A percentile compares a stretch with the other conserved stretches of the same genome.
Evolutionary conservation across 1,284 basidiomycete species (phyloP).

Genomic region (Cutaneotrichosporon mucoides): DNA sequence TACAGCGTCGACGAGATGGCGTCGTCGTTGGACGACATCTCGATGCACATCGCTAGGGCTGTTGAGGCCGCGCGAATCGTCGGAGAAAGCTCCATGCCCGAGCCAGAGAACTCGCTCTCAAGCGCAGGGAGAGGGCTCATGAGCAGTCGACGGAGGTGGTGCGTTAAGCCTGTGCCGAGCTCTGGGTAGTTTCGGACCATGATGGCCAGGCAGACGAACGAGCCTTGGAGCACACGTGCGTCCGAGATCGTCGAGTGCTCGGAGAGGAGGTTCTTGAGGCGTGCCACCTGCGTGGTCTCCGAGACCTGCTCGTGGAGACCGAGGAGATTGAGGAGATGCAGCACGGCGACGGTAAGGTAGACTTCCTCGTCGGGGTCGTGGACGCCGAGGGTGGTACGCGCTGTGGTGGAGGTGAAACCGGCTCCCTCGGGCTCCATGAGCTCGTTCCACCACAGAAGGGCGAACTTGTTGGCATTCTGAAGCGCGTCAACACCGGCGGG

Average conservation of each 20-base stretch:
- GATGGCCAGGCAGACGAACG: slow-evolving; percentile 42
- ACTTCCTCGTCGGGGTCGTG: slow-evolving; percentile 38
- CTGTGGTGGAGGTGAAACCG: slow-evolving; percentile 2
- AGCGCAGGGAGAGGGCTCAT: slow-evolving; percentile 84
- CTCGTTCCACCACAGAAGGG: slow-evolving; percentile 41
- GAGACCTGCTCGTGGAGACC: slow-evolving; percentile 68
- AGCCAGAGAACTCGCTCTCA: slow-evolving; percentile 67
- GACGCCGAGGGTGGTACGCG: slow-evolving; percentile 26
- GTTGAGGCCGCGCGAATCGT: slow-evolving; percentile 78
- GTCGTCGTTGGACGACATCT: slow-evolving; percentile 82
- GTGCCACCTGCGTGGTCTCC: slow-evolving; percentile 65
- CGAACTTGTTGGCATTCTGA: slow-evolving; percentile 22
- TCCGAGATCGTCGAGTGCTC: slow-evolving; percentile 72
- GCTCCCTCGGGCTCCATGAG: slow-evolving; percentile 18
- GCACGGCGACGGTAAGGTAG: slow-evolving; percentile 37
- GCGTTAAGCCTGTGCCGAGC: slow-evolving; percentile 69
- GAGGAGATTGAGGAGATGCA: slow-evolving; percentile 79
- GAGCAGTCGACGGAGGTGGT: slow-evolving; percentile 79
- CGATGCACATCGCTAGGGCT: slow-evolving; percentile 83
- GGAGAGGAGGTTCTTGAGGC: slow-evolving; percentile 71
- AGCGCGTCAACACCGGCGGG: slow-evolving; percentile 20
- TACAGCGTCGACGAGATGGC: slow-evolving; percentile 93
- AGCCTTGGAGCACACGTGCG: slow-evolving; percentile 53
- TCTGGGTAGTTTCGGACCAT: slow-evolving; percentile 78
- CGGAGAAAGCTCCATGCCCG: slow-evolving; percentile 51